Evolutionary conservation across 805 yeast species (phyloP), one percentile per base, ranked within the genome.

Genomic region (Saccharomycopsis fodiens): DNA sequence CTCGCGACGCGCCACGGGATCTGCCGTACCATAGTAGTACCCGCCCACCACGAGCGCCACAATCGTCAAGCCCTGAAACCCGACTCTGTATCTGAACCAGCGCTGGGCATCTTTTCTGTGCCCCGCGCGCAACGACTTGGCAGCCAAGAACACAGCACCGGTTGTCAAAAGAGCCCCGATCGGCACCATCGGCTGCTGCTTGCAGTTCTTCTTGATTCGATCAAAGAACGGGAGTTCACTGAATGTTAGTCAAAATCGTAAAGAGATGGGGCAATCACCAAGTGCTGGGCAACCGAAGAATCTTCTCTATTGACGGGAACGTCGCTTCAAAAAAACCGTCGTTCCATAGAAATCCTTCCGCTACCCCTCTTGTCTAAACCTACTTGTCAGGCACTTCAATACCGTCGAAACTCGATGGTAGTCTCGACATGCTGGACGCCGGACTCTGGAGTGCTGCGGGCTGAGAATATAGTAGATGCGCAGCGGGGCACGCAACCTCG

Each of bases 61-160:
- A 35, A 89, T 66, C 0, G 97, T 89, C 47, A 82, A 75, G 3
- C 84, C 86, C 64, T 89, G 97, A 55, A 87, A 72, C 0, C 76
- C 93, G 39, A 89, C 91, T 70, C 97, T 82, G 78, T 87, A 85
- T 55, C 91, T 73, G 69, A 86, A 89, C 78, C 85, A 88, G 41
- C 75, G 74, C 64, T 89, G 95, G 0, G 96, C 94, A 45, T 77
- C 78, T 37, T 69, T 67, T 51, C 79, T 74, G 54, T 86, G 78
- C 21, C 96, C 95, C 25, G 69, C 67, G 55, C 81, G 73, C 51
- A 88, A 69, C 20, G 89, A 84, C 53, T 75, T 73, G 2, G 87
- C 88, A 2, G 96, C 94, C 53, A 88, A 66, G 0, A 74, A 65
- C 27, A 89, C 85, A 0, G 96, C 96, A 2, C 80, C 85, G 6